Percentiles rank a stretch among this genome's conserved stretches.
These are phyloP conservation scores for Pleurotus djamor DNA, from an alignment of 768 basidiomycete genomes.

Conservation along the genomic window DNA sequence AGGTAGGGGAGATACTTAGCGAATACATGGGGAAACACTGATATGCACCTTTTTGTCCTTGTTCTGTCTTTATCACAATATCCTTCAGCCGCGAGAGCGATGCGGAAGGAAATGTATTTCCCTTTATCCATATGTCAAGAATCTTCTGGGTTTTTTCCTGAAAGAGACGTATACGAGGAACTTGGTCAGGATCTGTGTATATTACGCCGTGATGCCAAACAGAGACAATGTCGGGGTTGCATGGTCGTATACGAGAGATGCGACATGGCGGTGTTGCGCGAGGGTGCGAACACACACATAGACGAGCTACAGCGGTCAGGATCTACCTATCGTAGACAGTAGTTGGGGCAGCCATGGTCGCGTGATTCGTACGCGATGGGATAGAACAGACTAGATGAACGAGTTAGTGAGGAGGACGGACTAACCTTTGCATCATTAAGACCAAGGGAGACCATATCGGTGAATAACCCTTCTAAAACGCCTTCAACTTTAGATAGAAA, in stretches of 20 bases:
- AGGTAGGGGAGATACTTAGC: slow-evolving; percentile 75
- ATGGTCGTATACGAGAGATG: neutral
- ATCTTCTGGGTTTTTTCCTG: slow-evolving; percentile 98
- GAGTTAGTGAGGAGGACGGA: slow-evolving; percentile 18
- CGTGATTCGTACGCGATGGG: neutral
- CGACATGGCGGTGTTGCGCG: neutral
- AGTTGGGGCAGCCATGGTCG: neutral
- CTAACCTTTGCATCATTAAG: slow-evolving; percentile 85
- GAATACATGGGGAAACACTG: slow-evolving; percentile 57
- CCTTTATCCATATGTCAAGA: slow-evolving; percentile 96
- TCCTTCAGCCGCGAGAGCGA: slow-evolving; percentile 73
- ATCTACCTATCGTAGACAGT: slow-evolving; percentile 7
- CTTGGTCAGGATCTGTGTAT: neutral
- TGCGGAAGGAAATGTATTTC: slow-evolving; percentile 80
- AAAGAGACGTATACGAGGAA: slow-evolving; percentile 29
- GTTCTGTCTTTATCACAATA: slow-evolving; percentile 61
- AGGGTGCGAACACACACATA: neutral
- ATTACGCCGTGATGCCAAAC: slow-evolving; percentile 6
- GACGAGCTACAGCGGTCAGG: neutral
- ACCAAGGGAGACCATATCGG: slow-evolving; percentile 72
- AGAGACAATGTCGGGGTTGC: neutral
- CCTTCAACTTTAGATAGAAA: slow-evolving; percentile 91
- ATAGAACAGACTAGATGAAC: neutral
- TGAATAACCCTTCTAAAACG: slow-evolving; percentile 84
- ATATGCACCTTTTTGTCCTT: slow-evolving; percentile 78